Evolutionary conservation across 1,284 basidiomycete genomes (phyloP), one percentile per base, ranked within the genome.

Genomic region (Rhodotorula sp.): DNA sequence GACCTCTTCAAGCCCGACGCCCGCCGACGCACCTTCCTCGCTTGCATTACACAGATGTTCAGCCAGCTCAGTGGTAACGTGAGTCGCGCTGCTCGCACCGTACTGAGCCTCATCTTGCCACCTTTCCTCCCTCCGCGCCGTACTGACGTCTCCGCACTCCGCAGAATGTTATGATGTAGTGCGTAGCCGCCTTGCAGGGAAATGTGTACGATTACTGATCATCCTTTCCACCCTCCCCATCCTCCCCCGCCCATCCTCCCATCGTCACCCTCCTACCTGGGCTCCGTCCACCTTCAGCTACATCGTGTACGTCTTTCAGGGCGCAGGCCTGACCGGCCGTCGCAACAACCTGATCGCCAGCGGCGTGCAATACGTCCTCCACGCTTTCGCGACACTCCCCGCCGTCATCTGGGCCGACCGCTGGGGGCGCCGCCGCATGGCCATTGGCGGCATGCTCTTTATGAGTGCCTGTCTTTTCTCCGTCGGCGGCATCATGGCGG

Each of bases 321-420:
- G 88, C 66, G 89, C 90, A 59, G 90, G 90, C 79, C 82, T 91
- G 44, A 88, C 88, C 3, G 90, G 89, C 48, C 84, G 85, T 55
- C 87, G 88, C 51, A 86, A 85, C 22, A 89, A 89, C 78, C 85
- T 91, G 62, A 90, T 91, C 77, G 89, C 90, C n/a, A 86, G 87
- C 81, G 87, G 88, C 6, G 87, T 91, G 12, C 88, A 91, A 84
- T 91, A 90, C 44, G 87, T 90, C n/a, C 85, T 91, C 64, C 90
- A 22, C 41, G 51, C 67, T 25, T 29, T 34, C 17, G 46, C 64
- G 15, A 65, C 69, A 76, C 83, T 91, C 46, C 90, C 90, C 19
- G 89, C 90, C 0, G 90, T 91, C 80, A 82, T 90, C 78, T 90
- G 67, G 63, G 76, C 77, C 37, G 90, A 91, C 80, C 84, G 83